A percentile compares a stretch with the other conserved stretches of the same genome.
These are phyloP conservation scores for Pythium volutum DNA, from an alignment of 352 stramenopile genomes.

Conservation along the genomic window DNA sequence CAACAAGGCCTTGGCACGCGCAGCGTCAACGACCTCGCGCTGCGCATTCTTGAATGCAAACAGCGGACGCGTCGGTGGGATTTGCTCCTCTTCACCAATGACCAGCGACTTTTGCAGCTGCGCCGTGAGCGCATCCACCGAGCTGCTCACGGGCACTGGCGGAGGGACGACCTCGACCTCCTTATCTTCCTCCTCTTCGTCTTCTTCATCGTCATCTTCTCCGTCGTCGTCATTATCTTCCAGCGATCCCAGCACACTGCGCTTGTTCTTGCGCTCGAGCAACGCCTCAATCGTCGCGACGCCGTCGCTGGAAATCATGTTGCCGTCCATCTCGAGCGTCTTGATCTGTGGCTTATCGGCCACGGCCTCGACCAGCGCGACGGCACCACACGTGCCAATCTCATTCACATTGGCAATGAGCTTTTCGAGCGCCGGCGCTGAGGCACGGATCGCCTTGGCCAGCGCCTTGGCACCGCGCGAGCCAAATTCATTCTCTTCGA, in stretches of 20 bases:
- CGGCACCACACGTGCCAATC: slow-evolving; percentile 84
- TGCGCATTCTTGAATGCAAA: slow-evolving; percentile 58
- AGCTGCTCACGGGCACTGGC: slow-evolving; percentile 21
- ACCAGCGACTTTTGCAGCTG: slow-evolving; percentile 44
- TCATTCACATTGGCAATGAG: slow-evolving; percentile 88
- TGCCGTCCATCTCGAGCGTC: slow-evolving; percentile 75
- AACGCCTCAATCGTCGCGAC: slow-evolving; percentile 51
- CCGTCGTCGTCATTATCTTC: slow-evolving; percentile 86
- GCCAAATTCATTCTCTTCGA: slow-evolving; percentile 94
- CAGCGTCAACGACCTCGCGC: slow-evolving; percentile 69
- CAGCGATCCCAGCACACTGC: slow-evolving; percentile 57
- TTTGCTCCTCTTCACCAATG: slow-evolving; percentile 27
- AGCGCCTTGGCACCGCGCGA: slow-evolving; percentile 79
- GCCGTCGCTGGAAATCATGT: slow-evolving; percentile 71
- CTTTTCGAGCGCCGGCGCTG: slow-evolving; percentile 58
- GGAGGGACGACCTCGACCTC: slow-evolving; percentile 25
- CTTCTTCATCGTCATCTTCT: slow-evolving; percentile 58
- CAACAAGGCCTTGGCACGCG: slow-evolving; percentile 49
- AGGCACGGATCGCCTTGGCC: slow-evolving; percentile 60
- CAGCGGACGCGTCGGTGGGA: background rate
- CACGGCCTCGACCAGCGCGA: slow-evolving; percentile 69
- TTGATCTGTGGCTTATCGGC: slow-evolving; percentile 49
- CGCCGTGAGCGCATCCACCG: slow-evolving; percentile 43
- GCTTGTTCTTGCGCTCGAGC: slow-evolving; percentile 51
- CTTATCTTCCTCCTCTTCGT: slow-evolving; percentile 39